Evolutionary conservation across 169 alveolate species (phyloP).

Genomic region (Besnoitia besnoiti): DNA sequence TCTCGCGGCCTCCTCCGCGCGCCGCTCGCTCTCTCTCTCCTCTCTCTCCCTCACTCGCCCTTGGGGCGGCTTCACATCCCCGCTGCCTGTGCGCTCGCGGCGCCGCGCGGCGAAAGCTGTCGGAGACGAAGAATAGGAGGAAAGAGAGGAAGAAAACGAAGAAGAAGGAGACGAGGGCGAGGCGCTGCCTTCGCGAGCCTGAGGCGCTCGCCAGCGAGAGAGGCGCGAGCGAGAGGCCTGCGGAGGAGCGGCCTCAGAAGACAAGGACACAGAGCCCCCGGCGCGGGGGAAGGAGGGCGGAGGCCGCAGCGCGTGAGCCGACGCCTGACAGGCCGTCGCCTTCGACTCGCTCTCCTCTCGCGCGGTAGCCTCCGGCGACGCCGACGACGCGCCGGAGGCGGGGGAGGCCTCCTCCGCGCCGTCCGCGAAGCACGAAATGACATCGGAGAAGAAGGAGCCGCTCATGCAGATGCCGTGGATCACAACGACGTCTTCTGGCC

Average conservation of each 20-base stretch:
- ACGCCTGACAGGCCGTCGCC: too few species aligned
- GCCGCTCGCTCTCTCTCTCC: neutral
- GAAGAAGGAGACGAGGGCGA: neutral
- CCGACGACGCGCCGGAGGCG: neutral
- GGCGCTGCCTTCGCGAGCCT: neutral
- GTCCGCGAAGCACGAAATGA: constrained; percentile 6
- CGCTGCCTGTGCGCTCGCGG: too few species aligned
- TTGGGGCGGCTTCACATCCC: too few species aligned
- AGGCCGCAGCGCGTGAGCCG: neutral
- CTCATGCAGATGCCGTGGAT: constrained; percentile 68
- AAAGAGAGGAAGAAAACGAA: too few species aligned
- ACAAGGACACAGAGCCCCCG: neutral
- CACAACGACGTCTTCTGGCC: constrained; percentile 58
- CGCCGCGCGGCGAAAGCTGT: too few species aligned
- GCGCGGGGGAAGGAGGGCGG: neutral
- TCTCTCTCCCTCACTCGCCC: neutral
- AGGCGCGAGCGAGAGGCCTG: neutral
- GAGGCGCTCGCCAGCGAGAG: neutral
- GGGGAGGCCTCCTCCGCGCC: neutral
- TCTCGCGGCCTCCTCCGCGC: neutral
- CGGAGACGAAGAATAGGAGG: too few species aligned
- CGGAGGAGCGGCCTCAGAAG: neutral
- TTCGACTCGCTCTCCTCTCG: neutral
- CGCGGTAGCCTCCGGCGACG: neutral
- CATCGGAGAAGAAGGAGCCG: constrained; percentile 59